Evolutionary conservation across 2,329 filamentous ascomycete species (phyloP), one percentile per base, ranked within the genome.

Genomic region (Leptographium galeiforme): DNA sequence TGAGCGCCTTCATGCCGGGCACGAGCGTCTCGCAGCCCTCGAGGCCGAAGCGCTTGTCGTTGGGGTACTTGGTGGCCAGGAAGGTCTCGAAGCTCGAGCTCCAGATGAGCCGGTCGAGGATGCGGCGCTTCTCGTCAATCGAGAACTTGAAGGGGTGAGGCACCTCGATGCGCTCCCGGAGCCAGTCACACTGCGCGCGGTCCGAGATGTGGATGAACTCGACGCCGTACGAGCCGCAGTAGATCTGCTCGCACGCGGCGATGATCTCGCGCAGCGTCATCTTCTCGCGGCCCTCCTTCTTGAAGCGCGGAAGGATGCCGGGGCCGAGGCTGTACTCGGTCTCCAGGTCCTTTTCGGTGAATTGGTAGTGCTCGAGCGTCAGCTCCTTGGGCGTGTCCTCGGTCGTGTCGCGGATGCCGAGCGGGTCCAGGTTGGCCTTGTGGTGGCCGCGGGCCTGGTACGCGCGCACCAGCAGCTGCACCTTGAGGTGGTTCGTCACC

Each of bases 161-260:
- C 51, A 97, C 85, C 74, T 98, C 93, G 62, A 97, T 79, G 58
- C 93, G 88, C 72, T 95, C 87, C 63, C 93, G 84, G 58, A 98
- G 82, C 93, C 93, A 98, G 72, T 98, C 93, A 74, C 93, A 98
- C 71, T 95, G 93, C 67, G 91, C 88, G 64, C 93, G 81, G 68
- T 98, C 91, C 55, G 93, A 91, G 60, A 98, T 98, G 72, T 98
- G 93, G 66, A 98, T 97, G 72, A 96, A 98, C 71, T 98, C 93
- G 55, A 96, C 82, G 69, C 93, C 91, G 67, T 94, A 96, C n/a
- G 89, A 89, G 61, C 93, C 90, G 67, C 89, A 95, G 78, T 98
- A 98, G 64, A 95, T 87, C 68, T 83, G 85, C 73, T 98, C 93
- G 72, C 93, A 98, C 57, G 89, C 82, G 50, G 78, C 85, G 62